A percentile compares a stretch with the other conserved stretches of the same genome.
Conservation (phyloP, 2,329 filamentous ascomycete species). For the Pseudogymnoascus sp. region DNA sequence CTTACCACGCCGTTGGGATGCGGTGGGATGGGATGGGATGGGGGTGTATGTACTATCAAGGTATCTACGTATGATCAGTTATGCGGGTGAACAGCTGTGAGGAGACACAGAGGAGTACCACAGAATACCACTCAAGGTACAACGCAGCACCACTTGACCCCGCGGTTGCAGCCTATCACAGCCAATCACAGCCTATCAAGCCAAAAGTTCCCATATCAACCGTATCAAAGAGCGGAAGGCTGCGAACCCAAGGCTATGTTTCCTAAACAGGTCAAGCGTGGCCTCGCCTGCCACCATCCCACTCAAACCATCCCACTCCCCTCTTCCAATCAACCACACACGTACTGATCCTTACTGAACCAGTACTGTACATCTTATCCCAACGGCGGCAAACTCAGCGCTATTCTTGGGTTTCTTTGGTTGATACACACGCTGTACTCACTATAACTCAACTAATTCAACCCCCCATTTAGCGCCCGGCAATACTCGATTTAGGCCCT, state of each 20-base stretch:
- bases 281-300: constrained; percentile 1
- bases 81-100: not conserved
- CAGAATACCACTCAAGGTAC: constrained; percentile 5
- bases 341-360: not conserved
- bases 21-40: not conserved
- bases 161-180: not conserved
- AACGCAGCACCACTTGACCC: constrained; percentile 5
- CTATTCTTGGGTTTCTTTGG: constrained; percentile 3
- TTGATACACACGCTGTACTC: constrained; percentile 2
- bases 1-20: constrained; percentile 3
- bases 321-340: constrained; percentile 7
- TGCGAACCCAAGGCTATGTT: not conserved
- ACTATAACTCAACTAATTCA: not conserved
- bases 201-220: not conserved
- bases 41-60: not conserved
- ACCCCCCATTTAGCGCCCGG: not conserved
- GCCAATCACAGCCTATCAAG: not conserved
- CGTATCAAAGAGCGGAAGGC: not conserved
- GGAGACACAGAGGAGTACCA: not conserved
- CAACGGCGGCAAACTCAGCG: not conserved
- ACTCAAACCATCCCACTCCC: constrained; percentile 2
- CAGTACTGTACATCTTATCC: not conserved
- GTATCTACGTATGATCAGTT: not conserved
- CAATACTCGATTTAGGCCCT: not conserved
- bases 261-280: not conserved